phyloP scores from a whole-genome alignment of 2,329 filamentous ascomycete species.

The Zopfia rhizophila region DNA sequence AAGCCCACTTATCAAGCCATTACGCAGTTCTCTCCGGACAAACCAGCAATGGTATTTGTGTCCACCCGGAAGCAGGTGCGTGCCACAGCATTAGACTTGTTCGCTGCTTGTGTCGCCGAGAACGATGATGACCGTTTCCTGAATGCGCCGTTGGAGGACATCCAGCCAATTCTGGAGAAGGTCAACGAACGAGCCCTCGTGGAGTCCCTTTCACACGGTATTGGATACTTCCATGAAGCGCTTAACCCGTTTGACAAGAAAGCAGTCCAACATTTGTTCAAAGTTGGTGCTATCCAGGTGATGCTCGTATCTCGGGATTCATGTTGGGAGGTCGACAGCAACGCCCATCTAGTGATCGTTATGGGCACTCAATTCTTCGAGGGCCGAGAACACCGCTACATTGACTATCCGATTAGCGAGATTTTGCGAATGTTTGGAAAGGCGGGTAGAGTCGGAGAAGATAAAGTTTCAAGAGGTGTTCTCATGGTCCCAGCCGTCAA shows the following conservation, averaged over 20 bases:
- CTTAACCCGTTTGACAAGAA: slow-evolving; percentile 88
- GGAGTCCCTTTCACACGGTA: slow-evolving; percentile 90
- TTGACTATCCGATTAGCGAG: slow-evolving; percentile 94
- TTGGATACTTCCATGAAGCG: slow-evolving; percentile 97
- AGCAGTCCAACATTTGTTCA: slow-evolving; percentile 92
- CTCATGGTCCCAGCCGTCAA: slow-evolving; percentile 95
- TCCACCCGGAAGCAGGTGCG: slow-evolving; percentile 93
- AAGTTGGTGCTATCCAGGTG: slow-evolving; percentile 88
- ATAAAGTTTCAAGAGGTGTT: slow-evolving; percentile 88
- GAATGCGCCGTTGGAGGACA: slow-evolving; percentile 82
- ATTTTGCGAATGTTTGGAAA: slow-evolving; percentile 98
- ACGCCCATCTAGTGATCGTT: slow-evolving; percentile 89
- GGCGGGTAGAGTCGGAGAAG: slow-evolving; percentile 79
- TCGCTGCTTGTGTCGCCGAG: slow-evolving; percentile 87
- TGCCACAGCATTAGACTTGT: slow-evolving; percentile 83
- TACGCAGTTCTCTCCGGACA: slow-evolving; percentile 85
- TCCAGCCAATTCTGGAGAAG: slow-evolving; percentile 81
- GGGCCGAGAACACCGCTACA: slow-evolving; percentile 93
- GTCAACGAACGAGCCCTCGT: slow-evolving; percentile 88
- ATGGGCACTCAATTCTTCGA: slow-evolving; percentile 99
- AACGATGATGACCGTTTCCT: slow-evolving; percentile 95
- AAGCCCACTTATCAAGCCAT: slow-evolving; percentile 92
- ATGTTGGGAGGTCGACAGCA: slow-evolving; percentile 93
- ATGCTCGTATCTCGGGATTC: slow-evolving; percentile 85
- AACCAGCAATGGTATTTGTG: slow-evolving; percentile 91